These are phyloP conservation scores for Filobasidium floriforme DNA, from an alignment of 768 basidiomycete species.

Conservation along the genomic window DNA sequence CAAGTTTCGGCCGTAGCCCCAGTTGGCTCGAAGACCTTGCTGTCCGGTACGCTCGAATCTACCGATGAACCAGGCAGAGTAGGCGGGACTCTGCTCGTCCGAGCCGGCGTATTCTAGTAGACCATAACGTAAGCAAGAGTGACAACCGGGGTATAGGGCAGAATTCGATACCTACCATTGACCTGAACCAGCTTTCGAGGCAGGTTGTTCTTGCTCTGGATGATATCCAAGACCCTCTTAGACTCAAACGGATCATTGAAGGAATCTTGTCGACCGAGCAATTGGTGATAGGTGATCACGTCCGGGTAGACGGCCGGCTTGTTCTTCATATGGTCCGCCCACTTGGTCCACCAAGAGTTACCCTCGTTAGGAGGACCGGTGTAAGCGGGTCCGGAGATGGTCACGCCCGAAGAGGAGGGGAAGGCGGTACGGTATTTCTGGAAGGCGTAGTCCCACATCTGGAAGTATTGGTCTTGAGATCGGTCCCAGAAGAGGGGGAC, in stretches of 20 bases:
- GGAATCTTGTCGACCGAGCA: background rate
- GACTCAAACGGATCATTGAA: background rate
- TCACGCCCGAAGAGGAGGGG: background rate
- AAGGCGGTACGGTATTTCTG: background rate
- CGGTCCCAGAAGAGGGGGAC: background rate
- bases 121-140: too few relatives aligned
- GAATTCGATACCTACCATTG: too few relatives aligned
- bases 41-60: background rate
- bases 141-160: too few relatives aligned
- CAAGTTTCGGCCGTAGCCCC: background rate
- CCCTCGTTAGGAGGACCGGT: background rate
- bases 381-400: background rate
- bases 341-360: background rate
- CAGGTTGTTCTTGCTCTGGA: background rate
- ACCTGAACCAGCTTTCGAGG: background rate
- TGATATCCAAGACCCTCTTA: background rate
- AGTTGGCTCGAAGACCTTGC: background rate
- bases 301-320: background rate
- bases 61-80: background rate
- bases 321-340: background rate
- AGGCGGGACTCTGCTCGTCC: background rate
- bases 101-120: background rate
- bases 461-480: background rate
- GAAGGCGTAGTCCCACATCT: background rate
- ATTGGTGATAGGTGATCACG: background rate